Conservation (phyloP, 2,329 filamentous ascomycete genomes). For the Botrytis paeoniae region DNA sequence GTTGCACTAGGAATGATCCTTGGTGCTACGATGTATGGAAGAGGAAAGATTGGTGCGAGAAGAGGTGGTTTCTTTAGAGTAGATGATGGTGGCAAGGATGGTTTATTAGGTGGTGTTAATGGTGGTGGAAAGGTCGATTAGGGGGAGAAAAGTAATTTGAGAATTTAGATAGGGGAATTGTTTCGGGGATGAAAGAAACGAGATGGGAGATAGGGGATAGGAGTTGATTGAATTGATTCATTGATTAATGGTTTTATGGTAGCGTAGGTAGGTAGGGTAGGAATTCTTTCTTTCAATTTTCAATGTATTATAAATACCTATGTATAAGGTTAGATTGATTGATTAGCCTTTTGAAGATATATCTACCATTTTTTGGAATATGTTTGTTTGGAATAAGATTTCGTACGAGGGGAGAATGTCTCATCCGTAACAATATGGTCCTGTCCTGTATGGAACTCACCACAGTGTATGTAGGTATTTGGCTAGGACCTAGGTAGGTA, state of each 20-base stretch:
- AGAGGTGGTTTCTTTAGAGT: slow-evolving; percentile 60
- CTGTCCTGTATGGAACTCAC: too few relatives aligned
- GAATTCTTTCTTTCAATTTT: neutral
- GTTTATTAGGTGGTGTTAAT: slow-evolving; percentile 54
- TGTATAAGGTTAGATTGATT: neutral
- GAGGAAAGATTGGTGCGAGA: slow-evolving; percentile 50
- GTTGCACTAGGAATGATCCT: slow-evolving; percentile 57
- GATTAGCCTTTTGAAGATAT: neutral
- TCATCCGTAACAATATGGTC: too few relatives aligned
- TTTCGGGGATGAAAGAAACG: slow-evolving; percentile 1
- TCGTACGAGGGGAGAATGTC: too few relatives aligned
- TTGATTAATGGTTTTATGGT: slow-evolving; percentile 12
- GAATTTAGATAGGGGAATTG: neutral
- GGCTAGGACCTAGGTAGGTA: too few relatives aligned
- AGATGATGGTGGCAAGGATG: slow-evolving; percentile 57
- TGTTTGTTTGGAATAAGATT: neutral
- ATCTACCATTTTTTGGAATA: too few relatives aligned
- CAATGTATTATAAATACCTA: neutral
- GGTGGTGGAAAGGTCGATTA: slow-evolving; percentile 52
- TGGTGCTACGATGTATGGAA: slow-evolving; percentile 51
- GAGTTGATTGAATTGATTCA: slow-evolving; percentile 9
- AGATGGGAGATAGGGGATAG: neutral
- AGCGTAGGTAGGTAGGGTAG: slow-evolving; percentile 24
- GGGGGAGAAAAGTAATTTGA: neutral
- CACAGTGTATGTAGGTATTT: too few relatives aligned